Percentiles rank a stretch among this genome's conserved stretches.
Evolutionary conservation across 1,284 basidiomycete species (phyloP).

Genomic region (Boletus semigastroideus): DNA sequence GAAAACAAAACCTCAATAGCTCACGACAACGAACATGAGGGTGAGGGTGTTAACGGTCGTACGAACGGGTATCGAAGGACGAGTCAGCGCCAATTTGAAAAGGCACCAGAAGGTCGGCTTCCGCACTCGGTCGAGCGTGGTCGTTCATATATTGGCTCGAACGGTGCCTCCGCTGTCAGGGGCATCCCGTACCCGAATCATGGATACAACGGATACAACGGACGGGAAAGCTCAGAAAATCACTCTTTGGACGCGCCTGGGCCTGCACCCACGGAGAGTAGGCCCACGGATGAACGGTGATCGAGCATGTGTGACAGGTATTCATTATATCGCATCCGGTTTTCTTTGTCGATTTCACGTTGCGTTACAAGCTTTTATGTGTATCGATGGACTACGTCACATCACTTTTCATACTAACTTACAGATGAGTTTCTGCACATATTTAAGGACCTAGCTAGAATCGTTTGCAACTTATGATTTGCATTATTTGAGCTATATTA

Average conservation of each 20-base stretch:
- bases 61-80: constrained; percentile 42
- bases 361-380: neutral
- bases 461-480: neutral
- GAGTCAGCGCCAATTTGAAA: constrained; percentile 67
- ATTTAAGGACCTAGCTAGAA: too few species aligned
- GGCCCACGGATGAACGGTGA: constrained; percentile 37
- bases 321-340: neutral
- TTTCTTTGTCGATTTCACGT: neutral
- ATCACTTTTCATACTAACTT: neutral
- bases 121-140: constrained; percentile 36
- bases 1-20: constrained; percentile 36
- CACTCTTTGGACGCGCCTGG: constrained; percentile 26
- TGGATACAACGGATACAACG: constrained; percentile 15
- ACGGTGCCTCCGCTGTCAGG: constrained; percentile 21
- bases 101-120: constrained; percentile 59
- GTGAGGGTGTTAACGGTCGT: constrained; percentile 13
- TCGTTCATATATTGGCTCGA: constrained; percentile 15
- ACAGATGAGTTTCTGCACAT: neutral
- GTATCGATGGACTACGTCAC: neutral
- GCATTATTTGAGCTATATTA: neutral
- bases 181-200: constrained; percentile 9
- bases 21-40: constrained; percentile 7
- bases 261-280: constrained; percentile 43
- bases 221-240: constrained; percentile 4
- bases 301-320: neutral